phyloP scores from a whole-genome alignment of 768 basidiomycete genomes.

The Collybiopsis confluens region DNA sequence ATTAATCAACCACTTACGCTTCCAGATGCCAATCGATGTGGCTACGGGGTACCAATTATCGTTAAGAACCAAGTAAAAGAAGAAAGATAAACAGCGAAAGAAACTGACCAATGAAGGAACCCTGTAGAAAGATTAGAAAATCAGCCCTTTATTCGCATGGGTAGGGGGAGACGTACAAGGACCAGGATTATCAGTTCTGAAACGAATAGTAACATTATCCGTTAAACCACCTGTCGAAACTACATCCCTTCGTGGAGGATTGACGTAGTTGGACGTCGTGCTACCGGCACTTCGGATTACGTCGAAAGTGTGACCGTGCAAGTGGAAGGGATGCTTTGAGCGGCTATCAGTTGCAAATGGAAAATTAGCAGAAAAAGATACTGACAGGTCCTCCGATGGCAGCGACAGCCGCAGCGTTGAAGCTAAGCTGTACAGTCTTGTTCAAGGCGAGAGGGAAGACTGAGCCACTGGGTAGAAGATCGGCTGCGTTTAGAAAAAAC shows the following conservation, averaged over 20 bases:
- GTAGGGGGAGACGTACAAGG: constrained; percentile 35
- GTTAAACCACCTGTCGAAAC: constrained; percentile 33
- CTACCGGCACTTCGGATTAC: constrained; percentile 34
- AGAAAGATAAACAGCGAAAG: too few species aligned
- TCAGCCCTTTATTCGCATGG: too few species aligned
- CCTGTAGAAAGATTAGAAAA: constrained; percentile 17
- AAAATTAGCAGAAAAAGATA: not conserved
- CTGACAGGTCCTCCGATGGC: constrained; percentile 15
- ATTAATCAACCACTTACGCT: constrained; percentile 18
- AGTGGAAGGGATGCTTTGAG: constrained; percentile 28
- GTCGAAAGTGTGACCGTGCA: constrained; percentile 35
- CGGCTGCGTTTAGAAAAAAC: not conserved
- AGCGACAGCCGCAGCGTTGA: constrained; percentile 27
- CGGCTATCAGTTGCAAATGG: not conserved
- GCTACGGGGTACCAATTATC: constrained; percentile 11
- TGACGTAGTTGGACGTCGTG: constrained; percentile 31
- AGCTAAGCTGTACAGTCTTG: constrained; percentile 29
- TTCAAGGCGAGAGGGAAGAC: constrained; percentile 34
- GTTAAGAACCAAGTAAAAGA: too few species aligned
- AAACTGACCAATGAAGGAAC: constrained; percentile 38
- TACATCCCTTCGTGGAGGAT: constrained; percentile 53
- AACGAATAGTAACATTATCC: constrained; percentile 52
- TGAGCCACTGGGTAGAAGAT: constrained; percentile 26
- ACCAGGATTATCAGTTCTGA: constrained; percentile 63
- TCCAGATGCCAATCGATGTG: constrained; percentile 35